These are phyloP conservation scores for Boletus sp. DNA, from an alignment of 1,284 basidiomycete species.

Conservation along the genomic window DNA sequence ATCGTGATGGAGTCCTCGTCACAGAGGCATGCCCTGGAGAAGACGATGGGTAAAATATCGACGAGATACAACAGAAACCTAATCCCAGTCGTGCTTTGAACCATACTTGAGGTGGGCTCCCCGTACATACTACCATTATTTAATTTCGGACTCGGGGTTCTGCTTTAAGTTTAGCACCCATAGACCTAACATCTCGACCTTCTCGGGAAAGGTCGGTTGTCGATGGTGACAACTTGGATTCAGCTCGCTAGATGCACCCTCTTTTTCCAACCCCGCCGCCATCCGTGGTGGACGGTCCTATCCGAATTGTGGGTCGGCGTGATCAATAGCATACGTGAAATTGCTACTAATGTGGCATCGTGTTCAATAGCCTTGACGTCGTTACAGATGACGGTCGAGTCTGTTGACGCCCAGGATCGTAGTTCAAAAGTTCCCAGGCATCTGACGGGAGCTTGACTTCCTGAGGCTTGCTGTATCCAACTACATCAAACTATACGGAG, in stretches of 20 bases:
- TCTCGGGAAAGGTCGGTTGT: background rate
- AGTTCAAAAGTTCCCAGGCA: background rate
- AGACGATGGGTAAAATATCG: too few species aligned
- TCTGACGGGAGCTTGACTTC: background rate
- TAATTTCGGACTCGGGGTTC: too few species aligned
- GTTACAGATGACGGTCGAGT: background rate
- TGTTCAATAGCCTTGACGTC: background rate
- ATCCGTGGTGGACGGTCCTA: background rate
- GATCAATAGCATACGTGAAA: background rate
- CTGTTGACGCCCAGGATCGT: background rate
- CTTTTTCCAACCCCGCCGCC: background rate
- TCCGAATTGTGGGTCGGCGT: background rate
- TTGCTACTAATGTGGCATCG: background rate
- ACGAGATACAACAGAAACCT: too few species aligned
- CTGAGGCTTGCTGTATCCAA: background rate
- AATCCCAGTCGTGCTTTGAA: too few species aligned
- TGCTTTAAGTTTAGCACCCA: too few species aligned
- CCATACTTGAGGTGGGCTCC: too few species aligned
- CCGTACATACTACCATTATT: too few species aligned
- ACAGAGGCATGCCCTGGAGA: too few species aligned
- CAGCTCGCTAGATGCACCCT: background rate
- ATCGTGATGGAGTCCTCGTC: too few species aligned
- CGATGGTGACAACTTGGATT: background rate
- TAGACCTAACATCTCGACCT: background rate
- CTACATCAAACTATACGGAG: too few species aligned